These are phyloP conservation scores for Kwoniella shivajii DNA, from an alignment of 1,284 basidiomycete species.

Conservation along the genomic window DNA sequence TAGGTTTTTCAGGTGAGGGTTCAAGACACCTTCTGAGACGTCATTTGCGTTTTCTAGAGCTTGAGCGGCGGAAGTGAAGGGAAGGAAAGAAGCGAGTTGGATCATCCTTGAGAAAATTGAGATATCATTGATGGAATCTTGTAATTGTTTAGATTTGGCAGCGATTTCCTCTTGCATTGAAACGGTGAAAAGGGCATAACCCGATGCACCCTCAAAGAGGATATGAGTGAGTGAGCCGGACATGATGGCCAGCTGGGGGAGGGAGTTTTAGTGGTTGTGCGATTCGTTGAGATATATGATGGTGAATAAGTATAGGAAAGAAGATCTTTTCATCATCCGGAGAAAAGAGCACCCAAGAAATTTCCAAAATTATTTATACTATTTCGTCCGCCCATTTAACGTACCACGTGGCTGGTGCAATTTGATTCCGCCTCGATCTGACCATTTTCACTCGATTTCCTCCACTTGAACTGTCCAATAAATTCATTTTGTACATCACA, in stretches of 20 bases:
- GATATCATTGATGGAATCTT: conserved; percentile 83
- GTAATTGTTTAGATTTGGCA: conserved; percentile 76
- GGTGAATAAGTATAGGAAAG: too few species aligned
- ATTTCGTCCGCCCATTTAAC: too few species aligned
- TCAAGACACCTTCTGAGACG: conserved; percentile 92
- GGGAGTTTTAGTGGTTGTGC: not conserved
- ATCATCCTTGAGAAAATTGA: conserved; percentile 95
- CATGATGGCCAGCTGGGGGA: too few species aligned
- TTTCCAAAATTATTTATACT: too few species aligned
- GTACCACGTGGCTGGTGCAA: too few species aligned
- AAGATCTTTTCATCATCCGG: too few species aligned
- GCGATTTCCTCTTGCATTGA: conserved; percentile 89
- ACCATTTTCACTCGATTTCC: too few species aligned
- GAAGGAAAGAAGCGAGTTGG: conserved; percentile 84
- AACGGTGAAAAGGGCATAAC: conserved; percentile 91
- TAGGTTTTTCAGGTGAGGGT: conserved; percentile 81
- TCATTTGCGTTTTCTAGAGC: conserved; percentile 97
- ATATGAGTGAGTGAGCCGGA: conserved; percentile 69
- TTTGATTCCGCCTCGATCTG: too few species aligned
- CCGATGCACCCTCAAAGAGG: conserved; percentile 92
- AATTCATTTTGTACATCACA: not conserved
- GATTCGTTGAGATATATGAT: not conserved
- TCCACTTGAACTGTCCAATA: not conserved
- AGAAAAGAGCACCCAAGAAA: too few species aligned
- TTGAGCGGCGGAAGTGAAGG: conserved; percentile 93